Evolutionary conservation across 2,329 filamentous ascomycete genomes (phyloP).

Genomic region (Ilyonectria destructans): DNA sequence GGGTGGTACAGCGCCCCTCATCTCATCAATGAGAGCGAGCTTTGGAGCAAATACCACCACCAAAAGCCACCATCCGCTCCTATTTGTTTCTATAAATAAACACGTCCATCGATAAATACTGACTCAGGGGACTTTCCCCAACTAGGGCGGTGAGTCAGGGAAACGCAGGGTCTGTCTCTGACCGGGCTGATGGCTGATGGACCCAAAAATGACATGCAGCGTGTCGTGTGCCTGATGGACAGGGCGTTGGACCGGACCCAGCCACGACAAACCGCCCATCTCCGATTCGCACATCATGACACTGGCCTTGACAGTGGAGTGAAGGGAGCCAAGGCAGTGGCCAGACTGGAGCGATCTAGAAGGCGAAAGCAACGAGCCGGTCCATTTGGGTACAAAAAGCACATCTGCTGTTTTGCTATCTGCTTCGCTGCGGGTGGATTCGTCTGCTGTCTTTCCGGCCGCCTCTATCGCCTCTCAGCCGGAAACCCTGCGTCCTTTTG

Average conservation of each 20-base stretch:
- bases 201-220: constrained; percentile 24
- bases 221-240: constrained; percentile 40
- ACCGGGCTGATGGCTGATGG: not conserved
- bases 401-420: not conserved
- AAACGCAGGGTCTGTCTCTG: constrained; percentile 15
- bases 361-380: not conserved
- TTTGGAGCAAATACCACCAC: not conserved
- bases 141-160: constrained; percentile 26
- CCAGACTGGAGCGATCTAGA: not conserved
- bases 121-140: not conserved
- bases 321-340: constrained; percentile 20
- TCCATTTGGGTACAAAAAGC: constrained; percentile 13
- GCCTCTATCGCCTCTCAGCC: constrained; percentile 20
- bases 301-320: constrained; percentile 6
- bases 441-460: constrained; percentile 3
- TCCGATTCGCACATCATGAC: constrained; percentile 37
- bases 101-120: too few relatives aligned
- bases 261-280: constrained; percentile 41
- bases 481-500: constrained; percentile 14
- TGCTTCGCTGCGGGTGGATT: constrained; percentile 6
- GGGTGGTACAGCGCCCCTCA: not conserved
- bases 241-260: constrained; percentile 22
- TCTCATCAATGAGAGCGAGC: not conserved
- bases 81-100: not conserved
- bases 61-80: not conserved